phyloP scores from a whole-genome alignment of 257 asterid species.

The Capsicum baccatum region DNA sequence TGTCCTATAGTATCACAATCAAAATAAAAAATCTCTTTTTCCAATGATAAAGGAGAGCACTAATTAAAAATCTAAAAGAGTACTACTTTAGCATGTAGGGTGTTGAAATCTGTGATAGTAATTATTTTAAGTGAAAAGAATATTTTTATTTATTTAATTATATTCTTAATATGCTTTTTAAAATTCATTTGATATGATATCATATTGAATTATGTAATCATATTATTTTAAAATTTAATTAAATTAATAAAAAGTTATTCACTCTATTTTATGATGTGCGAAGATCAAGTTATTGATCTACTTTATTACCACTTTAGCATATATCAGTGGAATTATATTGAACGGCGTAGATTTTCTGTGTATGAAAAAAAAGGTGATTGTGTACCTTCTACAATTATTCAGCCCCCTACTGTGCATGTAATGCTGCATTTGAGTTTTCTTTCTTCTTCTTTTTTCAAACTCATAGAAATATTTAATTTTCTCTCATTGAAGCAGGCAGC shows the following conservation, averaged over 20 bases:
- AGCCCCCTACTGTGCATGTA: neutral
- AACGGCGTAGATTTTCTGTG: neutral
- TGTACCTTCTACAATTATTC: neutral
- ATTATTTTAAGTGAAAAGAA: neutral
- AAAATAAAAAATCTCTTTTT: neutral
- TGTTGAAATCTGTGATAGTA: neutral
- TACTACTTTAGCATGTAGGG: neutral
- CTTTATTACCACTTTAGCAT: neutral
- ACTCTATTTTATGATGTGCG: neutral
- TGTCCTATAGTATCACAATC: neutral
- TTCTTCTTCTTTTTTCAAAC: neutral
- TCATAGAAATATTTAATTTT: no score
- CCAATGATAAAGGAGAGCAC: neutral
- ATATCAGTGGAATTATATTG: neutral
- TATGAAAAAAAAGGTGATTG: neutral
- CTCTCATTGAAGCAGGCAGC: no score
- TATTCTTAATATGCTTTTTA: neutral
- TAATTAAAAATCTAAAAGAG: neutral
- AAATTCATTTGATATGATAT: no score
- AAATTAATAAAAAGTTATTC: neutral
- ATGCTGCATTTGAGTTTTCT: neutral
- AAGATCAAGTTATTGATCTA: neutral
- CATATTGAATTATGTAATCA: no score
- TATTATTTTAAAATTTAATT: neutral
- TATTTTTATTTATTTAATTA: neutral